Conservation (phyloP, 805 yeast species). For the Komagataella populi region DNA sequence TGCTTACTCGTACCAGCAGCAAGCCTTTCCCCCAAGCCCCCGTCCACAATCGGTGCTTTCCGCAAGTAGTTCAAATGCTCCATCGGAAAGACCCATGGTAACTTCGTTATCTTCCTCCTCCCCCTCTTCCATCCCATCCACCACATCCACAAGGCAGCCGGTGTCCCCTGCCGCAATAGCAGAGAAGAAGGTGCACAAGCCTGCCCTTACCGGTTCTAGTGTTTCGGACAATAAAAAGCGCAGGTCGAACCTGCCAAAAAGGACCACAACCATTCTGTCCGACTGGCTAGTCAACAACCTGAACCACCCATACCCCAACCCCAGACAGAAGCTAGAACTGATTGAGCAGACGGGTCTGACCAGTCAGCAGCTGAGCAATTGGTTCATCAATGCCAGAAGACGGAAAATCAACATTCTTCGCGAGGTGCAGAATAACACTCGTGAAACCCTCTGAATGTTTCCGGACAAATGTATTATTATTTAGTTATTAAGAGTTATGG, state of each 20-base stretch:
- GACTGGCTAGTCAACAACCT: slow-evolving; percentile 43
- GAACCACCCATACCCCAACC: slow-evolving; percentile 47
- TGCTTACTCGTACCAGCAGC: not conserved
- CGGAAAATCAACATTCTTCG: slow-evolving; percentile 38
- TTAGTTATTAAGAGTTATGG: not conserved
- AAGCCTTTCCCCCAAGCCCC: not conserved
- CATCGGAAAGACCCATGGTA: not conserved
- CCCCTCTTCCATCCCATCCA: not conserved
- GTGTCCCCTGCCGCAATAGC: not conserved
- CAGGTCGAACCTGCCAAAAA: slow-evolving; percentile 46
- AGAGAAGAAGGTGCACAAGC: not conserved
- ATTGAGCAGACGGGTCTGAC: slow-evolving; percentile 41
- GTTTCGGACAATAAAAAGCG: slow-evolving; percentile 11
- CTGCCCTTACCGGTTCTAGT: not conserved
- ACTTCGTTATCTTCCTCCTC: not conserved
- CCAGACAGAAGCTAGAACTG: slow-evolving; percentile 40
- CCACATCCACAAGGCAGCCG: not conserved
- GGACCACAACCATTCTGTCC: slow-evolving; percentile 36
- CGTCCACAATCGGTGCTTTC: not conserved
- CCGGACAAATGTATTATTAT: not conserved
- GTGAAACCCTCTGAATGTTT: slow-evolving; percentile 1
- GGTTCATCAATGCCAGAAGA: slow-evolving; percentile 53
- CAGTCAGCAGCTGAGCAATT: slow-evolving; percentile 44
- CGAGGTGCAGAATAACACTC: slow-evolving; percentile 18
- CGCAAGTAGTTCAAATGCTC: not conserved